Evolutionary conservation across 2,329 filamentous ascomycete species (phyloP).

Genomic region (Colletotrichum gigasporum): DNA sequence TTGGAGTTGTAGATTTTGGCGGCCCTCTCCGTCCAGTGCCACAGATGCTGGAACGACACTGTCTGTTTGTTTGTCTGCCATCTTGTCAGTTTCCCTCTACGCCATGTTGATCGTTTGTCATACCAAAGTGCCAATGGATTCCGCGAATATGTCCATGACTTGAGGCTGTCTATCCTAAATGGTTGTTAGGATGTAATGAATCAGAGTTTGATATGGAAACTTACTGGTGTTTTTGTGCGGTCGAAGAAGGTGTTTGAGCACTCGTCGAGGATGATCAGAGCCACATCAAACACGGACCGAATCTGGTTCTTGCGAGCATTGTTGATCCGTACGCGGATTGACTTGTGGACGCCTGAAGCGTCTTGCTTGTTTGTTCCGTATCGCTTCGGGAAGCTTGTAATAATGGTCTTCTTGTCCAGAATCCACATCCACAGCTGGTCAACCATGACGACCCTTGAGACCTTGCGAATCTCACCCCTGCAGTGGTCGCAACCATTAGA

Average conservation of each 20-base stretch:
- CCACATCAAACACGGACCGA: constrained; percentile 51
- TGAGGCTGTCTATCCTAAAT: constrained; percentile 42
- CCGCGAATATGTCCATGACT: constrained; percentile 51
- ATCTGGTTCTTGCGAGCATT: constrained; percentile 39
- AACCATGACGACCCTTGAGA: constrained; percentile 48
- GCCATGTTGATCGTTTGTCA: too few relatives aligned
- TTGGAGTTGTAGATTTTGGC: constrained; percentile 33
- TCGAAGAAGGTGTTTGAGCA: constrained; percentile 53
- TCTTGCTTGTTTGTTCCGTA: constrained; percentile 53
- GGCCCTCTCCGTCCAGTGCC: constrained; percentile 34
- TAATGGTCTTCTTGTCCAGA: constrained; percentile 45
- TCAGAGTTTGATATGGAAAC: neutral
- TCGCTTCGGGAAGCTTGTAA: constrained; percentile 52
- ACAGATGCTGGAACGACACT: constrained; percentile 47
- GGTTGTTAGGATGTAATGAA: neutral
- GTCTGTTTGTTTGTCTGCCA: constrained; percentile 49
- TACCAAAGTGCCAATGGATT: constrained; percentile 52
- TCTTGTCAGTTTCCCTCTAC: neutral
- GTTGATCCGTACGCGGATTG: constrained; percentile 45
- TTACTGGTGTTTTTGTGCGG: constrained; percentile 38
- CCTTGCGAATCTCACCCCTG: constrained; percentile 10
- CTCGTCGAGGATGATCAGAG: constrained; percentile 51
- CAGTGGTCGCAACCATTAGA: constrained; percentile 34
- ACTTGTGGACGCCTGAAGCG: constrained; percentile 50
- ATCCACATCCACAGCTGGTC: constrained; percentile 57